Base-by-base conservation (phyloP, 371 early-diverging fungal species). In the Rhizomucor miehei region DNA sequence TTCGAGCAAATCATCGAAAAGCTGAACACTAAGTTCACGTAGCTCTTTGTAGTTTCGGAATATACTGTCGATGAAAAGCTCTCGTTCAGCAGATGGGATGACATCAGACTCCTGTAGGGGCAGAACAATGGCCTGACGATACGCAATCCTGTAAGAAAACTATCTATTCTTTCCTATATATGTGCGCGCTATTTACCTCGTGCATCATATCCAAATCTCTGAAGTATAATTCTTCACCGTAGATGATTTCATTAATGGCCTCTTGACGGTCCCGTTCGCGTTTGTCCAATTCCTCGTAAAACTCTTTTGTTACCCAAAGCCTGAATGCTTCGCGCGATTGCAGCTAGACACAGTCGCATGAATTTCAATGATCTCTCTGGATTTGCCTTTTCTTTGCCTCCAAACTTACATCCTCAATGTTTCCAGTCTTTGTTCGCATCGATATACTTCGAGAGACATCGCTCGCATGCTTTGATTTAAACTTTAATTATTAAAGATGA, bases 191-290 rank as follows among this genome's bases (percentile, higher is more conserved):
- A 23, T 37, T 37, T 24, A 48, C 43, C 51, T 64, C 55, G 20
- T 53, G 51, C 37, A 73, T n/a, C 1, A 69, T 29, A 3, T 56
- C 49, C 36, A 75, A 36, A 60, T 94, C 95, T 36, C 79, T 79
- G 23, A 90, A 88, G 67, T 85, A 94, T 63, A 91, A 89, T 53
- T 83, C 82, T 65, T 94, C 94, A 8, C 88, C 87, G 47, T 88
- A 77, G 29, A 94, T 86, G 48, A 93, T 59, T 70, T 95, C 95
- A 66, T 86, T 93, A 50, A 95, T 88, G 38, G 85, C 85, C 64
- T 95, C 93, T 63, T 95, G 95, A 0, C 94, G 84, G 57, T 87
- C 88, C 56, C 81, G 80, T 65, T 94, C 95, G 14, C 74, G 61
- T 20, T 80, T 73, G 5, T 87, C 82, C 0, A 89, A 72, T 1